Evolutionary conservation across 2,329 filamentous ascomycete species (phyloP).

Genomic region (Aspergillus sp.): DNA sequence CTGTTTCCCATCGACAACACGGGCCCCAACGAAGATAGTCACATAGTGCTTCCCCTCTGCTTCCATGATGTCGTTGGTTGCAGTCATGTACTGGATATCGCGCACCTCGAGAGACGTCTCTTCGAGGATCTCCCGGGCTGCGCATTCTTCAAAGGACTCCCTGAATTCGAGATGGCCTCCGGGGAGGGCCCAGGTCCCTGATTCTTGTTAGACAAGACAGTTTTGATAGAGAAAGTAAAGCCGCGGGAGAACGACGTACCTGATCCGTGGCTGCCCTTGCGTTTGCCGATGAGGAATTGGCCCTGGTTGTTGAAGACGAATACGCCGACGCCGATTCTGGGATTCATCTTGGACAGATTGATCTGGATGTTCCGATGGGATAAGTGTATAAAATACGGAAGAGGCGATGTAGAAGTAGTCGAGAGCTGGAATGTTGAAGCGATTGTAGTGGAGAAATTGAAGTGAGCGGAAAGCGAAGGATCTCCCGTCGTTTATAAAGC

Average conservation of each 20-base stretch:
- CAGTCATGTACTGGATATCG: slow-evolving; percentile 53
- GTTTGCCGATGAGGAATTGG: slow-evolving; percentile 13
- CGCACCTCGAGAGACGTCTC: slow-evolving; percentile 64
- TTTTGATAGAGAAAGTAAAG: not conserved
- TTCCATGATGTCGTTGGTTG: slow-evolving; percentile 66
- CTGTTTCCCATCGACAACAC: slow-evolving; percentile 46
- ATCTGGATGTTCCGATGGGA: not conserved
- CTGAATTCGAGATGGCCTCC: slow-evolving; percentile 73
- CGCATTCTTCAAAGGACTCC: slow-evolving; percentile 62
- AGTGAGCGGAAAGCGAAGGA: too few relatives aligned
- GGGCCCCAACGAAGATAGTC: slow-evolving; percentile 65
- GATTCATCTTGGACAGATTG: not conserved
- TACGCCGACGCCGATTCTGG: slow-evolving; percentile 13
- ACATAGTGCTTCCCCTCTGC: slow-evolving; percentile 67
- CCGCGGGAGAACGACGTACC: slow-evolving; percentile 2
- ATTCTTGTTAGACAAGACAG: not conserved
- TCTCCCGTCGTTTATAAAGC: too few relatives aligned
- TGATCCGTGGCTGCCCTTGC: slow-evolving; percentile 16
- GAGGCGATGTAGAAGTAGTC: not conserved
- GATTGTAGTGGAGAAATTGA: too few relatives aligned
- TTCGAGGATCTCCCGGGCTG: slow-evolving; percentile 65
- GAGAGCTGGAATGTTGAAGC: not conserved
- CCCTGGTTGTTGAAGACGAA: slow-evolving; percentile 12
- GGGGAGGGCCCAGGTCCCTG: slow-evolving; percentile 64
- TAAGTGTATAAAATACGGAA: not conserved